Evolutionary conservation across 441 rosid genomes (phyloP), one percentile per base, ranked within the genome.

Genomic region (Populus hybrid): DNA sequence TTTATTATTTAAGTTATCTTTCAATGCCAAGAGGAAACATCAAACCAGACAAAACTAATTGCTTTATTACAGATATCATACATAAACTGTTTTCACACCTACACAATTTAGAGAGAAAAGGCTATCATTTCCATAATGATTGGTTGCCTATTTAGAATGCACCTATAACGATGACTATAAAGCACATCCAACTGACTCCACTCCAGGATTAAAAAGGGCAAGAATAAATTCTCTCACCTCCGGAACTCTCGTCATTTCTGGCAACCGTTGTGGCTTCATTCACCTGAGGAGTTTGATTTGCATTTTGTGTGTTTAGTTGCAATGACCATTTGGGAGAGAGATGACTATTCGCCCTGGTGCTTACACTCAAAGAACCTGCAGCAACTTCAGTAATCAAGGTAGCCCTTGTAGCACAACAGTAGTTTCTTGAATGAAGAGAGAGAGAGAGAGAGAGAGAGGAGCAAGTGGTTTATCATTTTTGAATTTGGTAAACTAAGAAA

Each of bases 301-400:
- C 69, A 11, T 80, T 87, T 53, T 14, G 79, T 65, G 69, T 34
- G 11, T 70, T 70, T 30, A 16, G 28, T 24, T 61, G 76, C 73
- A 63, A 23, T 8, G 70, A 28, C 50, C 70, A 30, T 26, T 42
- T 14, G 4, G 64, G 14, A 8, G 67, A 46, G 3, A 21, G 64
- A 40, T 14, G 34, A 77, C 28, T 34, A 65, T 30, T 36, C 36
- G 16, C 38, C 61, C 50, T 65, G 10, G 23, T 30, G 11, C 0
- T 77, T 1, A 14, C 66, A 26, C 32, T 71, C 30, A 75, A 75
- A 72, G 76, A 40, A 74, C 79, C 86, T 85, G 72, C 78, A 79
- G 67, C 19, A 76, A 30, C 40, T 2, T 35, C n/a, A 64, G 34
- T 9, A 50, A 46, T 6, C 18, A 61, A 71, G 26, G 12, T 18